Base-by-base conservation (phyloP, 2,329 filamentous ascomycete genomes). In the Colletotrichum cuscutae region DNA sequence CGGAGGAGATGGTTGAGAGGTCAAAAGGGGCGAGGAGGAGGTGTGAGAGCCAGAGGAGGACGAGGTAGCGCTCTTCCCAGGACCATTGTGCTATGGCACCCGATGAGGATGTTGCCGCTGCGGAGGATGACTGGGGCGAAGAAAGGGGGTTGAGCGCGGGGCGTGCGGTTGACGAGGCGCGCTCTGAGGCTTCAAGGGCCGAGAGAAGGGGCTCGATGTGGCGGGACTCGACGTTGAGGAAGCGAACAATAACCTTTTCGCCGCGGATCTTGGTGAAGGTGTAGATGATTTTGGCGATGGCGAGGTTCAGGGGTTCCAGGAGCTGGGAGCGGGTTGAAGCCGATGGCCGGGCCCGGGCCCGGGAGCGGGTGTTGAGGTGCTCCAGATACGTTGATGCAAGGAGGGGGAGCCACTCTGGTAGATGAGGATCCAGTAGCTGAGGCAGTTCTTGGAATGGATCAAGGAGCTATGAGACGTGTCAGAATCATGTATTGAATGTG, bases 401-500 rank as follows among this genome's bases (percentile, higher is more conserved):
- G 53, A 89, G 85, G 28, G 94, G 92, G 62, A 98, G 86, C 82
- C 97, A 91, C 75, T 84, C 88, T 63, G 93, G 91, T 54, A 99
- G 87, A 81, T 96, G 90, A 11, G 94, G 90, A 82, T 99, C 97
- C 30, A 99, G 89, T 52, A 98, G 88, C 81, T 99, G 97, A 22
- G 97, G 97, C 76, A 97, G 92, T 85, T 98, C 95, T 86, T 98
- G 96, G 77, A 98, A 99, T 2, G 93, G 91, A 77, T 98, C 95
- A 62, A 99, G 90, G 5, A 89, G 81, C 86, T 88, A 42, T 49
- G n/a, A 15, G 1, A 32, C 13, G 19, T 37, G 58, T 72, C 22
- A 63, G 57, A 5, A 37, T 13, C 28, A 11, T 13, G 22, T 37
- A 22, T 24, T n/a, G 5, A 15, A 12, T 13, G 22, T 24, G 26